Evolutionary conservation across 2,329 filamentous ascomycete species (phyloP).

Genomic region (Dothistroma pini): DNA sequence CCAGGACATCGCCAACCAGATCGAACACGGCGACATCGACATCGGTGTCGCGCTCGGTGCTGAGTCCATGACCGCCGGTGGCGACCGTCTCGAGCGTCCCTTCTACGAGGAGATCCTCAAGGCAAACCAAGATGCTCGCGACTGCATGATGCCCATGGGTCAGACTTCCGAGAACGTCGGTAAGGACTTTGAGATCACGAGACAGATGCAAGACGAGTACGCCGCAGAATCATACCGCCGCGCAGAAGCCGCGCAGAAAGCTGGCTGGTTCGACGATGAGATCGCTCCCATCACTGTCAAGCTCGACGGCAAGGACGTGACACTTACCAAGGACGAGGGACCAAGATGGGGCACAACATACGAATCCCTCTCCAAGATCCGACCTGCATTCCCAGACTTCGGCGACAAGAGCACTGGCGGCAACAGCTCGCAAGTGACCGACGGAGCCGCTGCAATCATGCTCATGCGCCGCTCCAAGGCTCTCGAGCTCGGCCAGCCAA

Average conservation of each 20-base stretch:
- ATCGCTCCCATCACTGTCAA: slow-evolving; percentile 82
- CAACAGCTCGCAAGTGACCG: slow-evolving; percentile 92
- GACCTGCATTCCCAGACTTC: slow-evolving; percentile 85
- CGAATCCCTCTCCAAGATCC: slow-evolving; percentile 77
- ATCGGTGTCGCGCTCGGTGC: slow-evolving; percentile 83
- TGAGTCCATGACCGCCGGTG: slow-evolving; percentile 77
- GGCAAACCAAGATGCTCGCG: slow-evolving; percentile 69
- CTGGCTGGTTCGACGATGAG: slow-evolving; percentile 88
- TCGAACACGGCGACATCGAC: slow-evolving; percentile 74
- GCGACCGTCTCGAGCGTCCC: slow-evolving; percentile 65
- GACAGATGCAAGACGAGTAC: slow-evolving; percentile 78
- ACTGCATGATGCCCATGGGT: slow-evolving; percentile 95
- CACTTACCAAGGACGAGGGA: slow-evolving; percentile 81
- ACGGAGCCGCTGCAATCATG: slow-evolving; percentile 84
- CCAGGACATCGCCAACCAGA: slow-evolving; percentile 90
- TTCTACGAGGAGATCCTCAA: slow-evolving; percentile 73
- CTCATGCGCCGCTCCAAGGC: slow-evolving; percentile 94
- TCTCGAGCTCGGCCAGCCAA: slow-evolving; percentile 79
- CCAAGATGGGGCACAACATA: slow-evolving; percentile 85
- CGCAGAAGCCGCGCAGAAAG: slow-evolving; percentile 86
- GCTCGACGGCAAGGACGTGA: slow-evolving; percentile 71
- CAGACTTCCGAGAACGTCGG: slow-evolving; percentile 97
- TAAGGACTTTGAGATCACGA: slow-evolving; percentile 78
- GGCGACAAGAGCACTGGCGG: slow-evolving; percentile 84
- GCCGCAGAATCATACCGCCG: slow-evolving; percentile 83